Conservation (phyloP, 2,329 filamentous ascomycete genomes). For the Scopulariopsis brevicaulis region DNA sequence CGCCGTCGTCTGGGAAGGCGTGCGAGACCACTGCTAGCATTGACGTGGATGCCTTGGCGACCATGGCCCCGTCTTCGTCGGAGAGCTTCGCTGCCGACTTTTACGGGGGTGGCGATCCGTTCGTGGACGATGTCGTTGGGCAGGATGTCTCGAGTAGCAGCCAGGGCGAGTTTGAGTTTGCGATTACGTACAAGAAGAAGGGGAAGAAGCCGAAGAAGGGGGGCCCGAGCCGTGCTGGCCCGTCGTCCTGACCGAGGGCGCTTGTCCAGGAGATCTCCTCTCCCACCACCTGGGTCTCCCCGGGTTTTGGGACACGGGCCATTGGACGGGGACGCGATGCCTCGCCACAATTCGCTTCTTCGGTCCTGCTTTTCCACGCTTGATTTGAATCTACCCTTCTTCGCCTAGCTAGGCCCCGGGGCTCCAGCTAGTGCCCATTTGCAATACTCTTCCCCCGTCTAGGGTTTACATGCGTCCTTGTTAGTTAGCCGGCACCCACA, state of each 20-base stretch:
- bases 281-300: background rate
- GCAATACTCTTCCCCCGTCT: background rate
- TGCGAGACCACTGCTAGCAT: conserved; percentile 39
- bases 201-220: conserved; percentile 5
- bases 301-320: too few species aligned
- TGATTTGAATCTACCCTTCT: background rate
- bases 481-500: background rate
- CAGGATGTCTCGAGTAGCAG: conserved; percentile 48
- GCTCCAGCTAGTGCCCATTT: background rate
- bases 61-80: conserved; percentile 18
- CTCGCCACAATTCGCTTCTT: background rate
- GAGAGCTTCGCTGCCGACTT: conserved; percentile 17
- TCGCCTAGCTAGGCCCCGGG: background rate
- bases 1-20: conserved; percentile 27
- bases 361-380: background rate
- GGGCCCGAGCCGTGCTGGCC: background rate
- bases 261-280: background rate
- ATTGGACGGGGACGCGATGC: too few species aligned
- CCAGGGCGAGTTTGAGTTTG: conserved; percentile 37
- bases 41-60: conserved; percentile 37
- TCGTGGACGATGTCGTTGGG: conserved; percentile 40
- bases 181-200: conserved; percentile 21
- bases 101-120: conserved; percentile 2
- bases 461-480: background rate
- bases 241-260: background rate